Base-by-base conservation (phyloP, 2,329 filamentous ascomycete genomes). In the Colletotrichum siamense region DNA sequence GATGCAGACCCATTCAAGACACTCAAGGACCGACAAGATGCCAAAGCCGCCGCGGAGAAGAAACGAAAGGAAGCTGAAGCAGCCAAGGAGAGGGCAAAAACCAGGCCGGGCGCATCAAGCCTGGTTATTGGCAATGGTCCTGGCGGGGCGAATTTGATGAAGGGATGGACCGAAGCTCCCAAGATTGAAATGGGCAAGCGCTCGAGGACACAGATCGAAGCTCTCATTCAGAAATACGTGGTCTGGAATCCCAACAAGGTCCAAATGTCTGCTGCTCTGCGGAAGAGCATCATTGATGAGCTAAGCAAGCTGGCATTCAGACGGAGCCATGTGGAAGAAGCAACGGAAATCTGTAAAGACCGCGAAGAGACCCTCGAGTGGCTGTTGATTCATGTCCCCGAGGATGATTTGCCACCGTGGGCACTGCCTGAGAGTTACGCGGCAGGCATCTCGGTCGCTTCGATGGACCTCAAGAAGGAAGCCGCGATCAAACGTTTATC, bases 361-460 rank as follows among this genome's bases (percentile, higher is more conserved):
- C 91, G 94, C 34, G 96, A 98, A 83, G 97, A 99, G 85, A 94
- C 95, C 18, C 89, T 99, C 4, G 96, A 99, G 83, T 99, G 97
- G 97, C 90, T 99, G 18, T 90, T 99, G 65, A 96, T 99, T 68
- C 96, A 99, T 84, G 96, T 99, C 4, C 97, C 97, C 2, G 97
- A 99, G 82, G 97, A 99, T 82, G 97, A 99, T 81, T 87, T 99
- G n/a, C 97, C 97, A 2, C 89, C 91, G 8, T 99, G 96, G 96
- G 95, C 95, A 80, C 87, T 99, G 57, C 97, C 97, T 0, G 96
- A 98, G 85, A 95, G 93, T 77, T 99, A 99, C 83, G 93, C 95
- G 13, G 96, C 96, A 32, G 97, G 97, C 26, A 93, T 99, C 30
- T 95, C 94, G 61, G 93, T 99, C 78, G 96, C 93, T 2, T 94